Percentiles rank a stretch among this genome's conserved stretches.
Evolutionary conservation across 1,139 yeast genomes (phyloP).

Genomic region (Chernovozyma aurita): DNA sequence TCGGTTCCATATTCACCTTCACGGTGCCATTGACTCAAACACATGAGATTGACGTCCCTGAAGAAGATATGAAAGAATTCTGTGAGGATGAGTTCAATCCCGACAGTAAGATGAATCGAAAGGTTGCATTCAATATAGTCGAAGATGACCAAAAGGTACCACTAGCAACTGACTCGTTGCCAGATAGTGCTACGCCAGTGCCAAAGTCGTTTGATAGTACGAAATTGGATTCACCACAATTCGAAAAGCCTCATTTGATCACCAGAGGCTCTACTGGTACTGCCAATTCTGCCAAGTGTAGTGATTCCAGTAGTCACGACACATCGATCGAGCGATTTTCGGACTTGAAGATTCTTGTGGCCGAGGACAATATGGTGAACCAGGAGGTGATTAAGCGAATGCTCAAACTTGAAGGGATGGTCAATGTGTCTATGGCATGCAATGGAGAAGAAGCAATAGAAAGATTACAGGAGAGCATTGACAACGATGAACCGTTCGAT

Average conservation of each 20-base stretch:
- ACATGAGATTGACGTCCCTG: slow-evolving; percentile 49
- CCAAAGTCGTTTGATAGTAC: no score
- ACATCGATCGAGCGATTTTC: slow-evolving; percentile 35
- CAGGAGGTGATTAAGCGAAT: slow-evolving; percentile 87
- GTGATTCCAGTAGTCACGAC: slow-evolving; percentile 21
- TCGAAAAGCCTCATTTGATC: slow-evolving; percentile 44
- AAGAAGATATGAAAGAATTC: slow-evolving; percentile 34
- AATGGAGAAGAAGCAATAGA: slow-evolving; percentile 90
- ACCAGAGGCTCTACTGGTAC: slow-evolving; percentile 56
- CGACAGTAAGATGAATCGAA: slow-evolving; percentile 30
- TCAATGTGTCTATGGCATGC: slow-evolving; percentile 67
- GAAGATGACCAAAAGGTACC: not conserved
- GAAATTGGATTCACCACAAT: no score
- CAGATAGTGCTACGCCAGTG: no score
- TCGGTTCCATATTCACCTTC: slow-evolving; percentile 77
- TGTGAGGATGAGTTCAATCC: slow-evolving; percentile 45
- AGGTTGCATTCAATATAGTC: slow-evolving; percentile 28
- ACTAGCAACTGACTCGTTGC: no score
- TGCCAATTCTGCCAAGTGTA: slow-evolving; percentile 35
- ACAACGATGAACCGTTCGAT: slow-evolving; percentile 45
- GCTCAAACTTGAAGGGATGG: slow-evolving; percentile 75
- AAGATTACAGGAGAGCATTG: slow-evolving; percentile 49
- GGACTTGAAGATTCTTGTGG: slow-evolving; percentile 66
- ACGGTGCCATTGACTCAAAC: slow-evolving; percentile 74
- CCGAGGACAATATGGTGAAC: slow-evolving; percentile 89